Evolutionary conservation across 164 flowering plant genomes (phyloP).

Genomic region (Taxillus chinensis): DNA sequence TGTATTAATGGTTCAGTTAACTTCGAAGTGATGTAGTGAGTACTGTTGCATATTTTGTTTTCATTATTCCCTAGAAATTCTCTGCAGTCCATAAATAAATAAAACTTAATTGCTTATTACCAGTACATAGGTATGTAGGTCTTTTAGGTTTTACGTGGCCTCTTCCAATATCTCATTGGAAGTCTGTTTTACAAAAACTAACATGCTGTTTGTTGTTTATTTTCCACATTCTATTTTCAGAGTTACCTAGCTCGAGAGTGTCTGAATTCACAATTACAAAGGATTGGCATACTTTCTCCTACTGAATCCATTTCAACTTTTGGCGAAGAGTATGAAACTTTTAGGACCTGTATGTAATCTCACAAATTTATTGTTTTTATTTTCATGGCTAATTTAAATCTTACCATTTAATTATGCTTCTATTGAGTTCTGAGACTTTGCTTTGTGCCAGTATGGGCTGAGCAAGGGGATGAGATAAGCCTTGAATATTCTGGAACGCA

Average conservation of each 20-base stretch:
- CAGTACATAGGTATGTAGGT: too few species aligned
- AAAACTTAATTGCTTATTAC: too few species aligned
- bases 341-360: conserved; percentile 50
- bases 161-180: too few species aligned
- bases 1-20: background rate
- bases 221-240: conserved; percentile 25
- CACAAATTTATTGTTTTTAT: background rate
- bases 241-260: conserved; percentile 66
- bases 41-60: too few species aligned
- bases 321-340: conserved; percentile 51
- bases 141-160: too few species aligned
- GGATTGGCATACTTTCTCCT: conserved; percentile 47
- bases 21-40: too few species aligned
- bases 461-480: conserved; percentile 95
- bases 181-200: too few species aligned
- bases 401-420: background rate
- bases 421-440: conserved; percentile 10
- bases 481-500: conserved; percentile 88
- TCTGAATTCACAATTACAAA: conserved; percentile 51
- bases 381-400: background rate
- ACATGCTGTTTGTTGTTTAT: too few species aligned
- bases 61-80: too few species aligned
- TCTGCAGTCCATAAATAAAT: too few species aligned
- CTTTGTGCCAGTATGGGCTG: conserved; percentile 70
- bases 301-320: conserved; percentile 48